Evolutionary conservation across 441 rosid genomes (phyloP).

Genomic region (Pelargonium myrrhifolium): DNA sequence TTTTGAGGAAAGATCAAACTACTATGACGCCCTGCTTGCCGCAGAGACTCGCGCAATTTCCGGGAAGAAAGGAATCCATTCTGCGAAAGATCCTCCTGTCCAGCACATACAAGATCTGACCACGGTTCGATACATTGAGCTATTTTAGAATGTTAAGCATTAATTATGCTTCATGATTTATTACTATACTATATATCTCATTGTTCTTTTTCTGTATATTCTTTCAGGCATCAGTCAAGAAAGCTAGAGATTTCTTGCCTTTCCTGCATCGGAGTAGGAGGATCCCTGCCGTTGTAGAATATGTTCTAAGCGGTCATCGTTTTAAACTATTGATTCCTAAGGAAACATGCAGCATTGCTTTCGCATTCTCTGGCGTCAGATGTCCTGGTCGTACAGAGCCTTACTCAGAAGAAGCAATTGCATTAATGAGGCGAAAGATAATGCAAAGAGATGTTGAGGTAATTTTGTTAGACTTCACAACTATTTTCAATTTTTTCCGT

Average conservation of each 20-base stretch:
- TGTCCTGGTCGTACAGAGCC: constrained; percentile 94
- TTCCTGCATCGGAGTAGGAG: constrained; percentile 68
- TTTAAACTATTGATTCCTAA: constrained; percentile 86
- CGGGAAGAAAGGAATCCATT: constrained; percentile 73
- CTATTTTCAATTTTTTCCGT: background rate
- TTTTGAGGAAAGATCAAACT: constrained; percentile 94
- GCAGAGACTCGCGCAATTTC: constrained; percentile 81
- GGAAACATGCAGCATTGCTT: constrained; percentile 94
- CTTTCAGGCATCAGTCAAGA: constrained; percentile 66
- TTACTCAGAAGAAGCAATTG: constrained; percentile 88
- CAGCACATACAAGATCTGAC: constrained; percentile 78
- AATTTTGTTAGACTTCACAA: constrained; percentile 10
- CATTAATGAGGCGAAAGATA: constrained; percentile 84
- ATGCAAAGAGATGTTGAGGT: constrained; percentile 99
- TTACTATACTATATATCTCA: background rate
- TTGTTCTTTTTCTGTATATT: constrained; percentile 13
- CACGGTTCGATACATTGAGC: constrained; percentile 22
- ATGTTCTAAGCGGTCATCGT: constrained; percentile 96
- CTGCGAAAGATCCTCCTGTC: constrained; percentile 67
- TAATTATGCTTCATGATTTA: background rate
- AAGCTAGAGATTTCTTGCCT: constrained; percentile 84
- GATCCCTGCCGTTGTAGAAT: constrained; percentile 81
- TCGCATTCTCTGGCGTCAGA: constrained; percentile 94
- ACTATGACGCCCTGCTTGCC: constrained; percentile 78
- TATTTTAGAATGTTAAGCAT: constrained; percentile 3